These are phyloP conservation scores for Tricholoma sp. DNA, from an alignment of 768 basidiomycete species.

Conservation along the genomic window DNA sequence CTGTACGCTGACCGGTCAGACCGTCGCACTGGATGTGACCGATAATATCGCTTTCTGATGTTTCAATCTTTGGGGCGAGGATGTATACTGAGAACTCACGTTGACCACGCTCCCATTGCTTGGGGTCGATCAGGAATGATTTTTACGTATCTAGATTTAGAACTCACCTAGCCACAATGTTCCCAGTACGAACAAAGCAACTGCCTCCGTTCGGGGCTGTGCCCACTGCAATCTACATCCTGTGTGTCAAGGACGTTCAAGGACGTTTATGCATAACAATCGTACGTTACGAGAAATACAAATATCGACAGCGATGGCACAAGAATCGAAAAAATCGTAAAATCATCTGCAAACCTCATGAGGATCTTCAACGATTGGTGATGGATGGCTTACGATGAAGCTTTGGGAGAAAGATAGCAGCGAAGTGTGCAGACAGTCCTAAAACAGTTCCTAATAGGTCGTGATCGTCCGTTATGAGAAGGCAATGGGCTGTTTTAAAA, in stretches of 20 bases:
- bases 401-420: slow-evolving; percentile 58
- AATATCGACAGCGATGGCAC: slow-evolving; percentile 64
- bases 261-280: background rate
- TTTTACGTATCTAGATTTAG: slow-evolving; percentile 2
- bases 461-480: slow-evolving; percentile 1
- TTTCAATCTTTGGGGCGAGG: background rate
- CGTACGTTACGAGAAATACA: slow-evolving; percentile 53
- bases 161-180: slow-evolving; percentile 69
- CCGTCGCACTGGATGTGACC: slow-evolving; percentile 57
- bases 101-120: slow-evolving; percentile 76
- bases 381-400: slow-evolving; percentile 47
- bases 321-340: slow-evolving; percentile 63
- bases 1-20: slow-evolving; percentile 34
- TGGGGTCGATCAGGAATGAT: slow-evolving; percentile 6
- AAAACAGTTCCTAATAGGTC: slow-evolving; percentile 44
- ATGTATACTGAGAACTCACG: slow-evolving; percentile 35
- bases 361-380: slow-evolving; percentile 3
- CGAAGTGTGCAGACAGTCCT: slow-evolving; percentile 66
- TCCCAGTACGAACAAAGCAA: slow-evolving; percentile 48
- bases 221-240: slow-evolving; percentile 59
- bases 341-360: slow-evolving; percentile 45
- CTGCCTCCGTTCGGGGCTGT: slow-evolving; percentile 57
- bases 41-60: slow-evolving; percentile 57
- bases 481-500: background rate
- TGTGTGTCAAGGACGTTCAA: slow-evolving; percentile 1